A percentile compares a stretch with the other conserved stretches of the same genome.
Conservation (phyloP, 2,329 filamentous ascomycete genomes). For the Cadophora malorum region DNA sequence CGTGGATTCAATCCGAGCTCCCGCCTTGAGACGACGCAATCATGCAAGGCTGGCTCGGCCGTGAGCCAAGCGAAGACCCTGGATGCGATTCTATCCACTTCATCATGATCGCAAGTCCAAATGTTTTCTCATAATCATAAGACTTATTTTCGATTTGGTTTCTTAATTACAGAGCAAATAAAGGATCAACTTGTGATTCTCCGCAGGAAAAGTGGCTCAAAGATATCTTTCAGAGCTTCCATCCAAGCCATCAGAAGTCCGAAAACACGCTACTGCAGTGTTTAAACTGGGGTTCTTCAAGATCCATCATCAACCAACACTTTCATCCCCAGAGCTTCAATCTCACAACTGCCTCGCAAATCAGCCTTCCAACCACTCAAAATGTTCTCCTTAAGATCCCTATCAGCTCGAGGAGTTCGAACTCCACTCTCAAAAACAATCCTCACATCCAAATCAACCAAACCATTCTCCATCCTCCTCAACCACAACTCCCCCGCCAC, state of each 20-base stretch:
- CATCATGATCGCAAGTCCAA: too few relatives aligned
- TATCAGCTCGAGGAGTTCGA: constrained; percentile 27
- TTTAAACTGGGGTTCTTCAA: neutral
- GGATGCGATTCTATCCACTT: neutral
- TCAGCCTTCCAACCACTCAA: neutral
- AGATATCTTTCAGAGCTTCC: neutral
- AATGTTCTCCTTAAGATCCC: constrained; percentile 36
- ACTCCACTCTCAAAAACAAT: constrained; percentile 28
- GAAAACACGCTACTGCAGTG: constrained; percentile 9
- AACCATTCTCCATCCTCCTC: constrained; percentile 14
- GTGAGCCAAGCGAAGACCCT: neutral
- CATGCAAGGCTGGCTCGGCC: constrained; percentile 1
- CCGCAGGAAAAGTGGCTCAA: neutral
- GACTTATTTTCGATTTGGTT: too few relatives aligned
- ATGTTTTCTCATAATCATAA: too few relatives aligned
- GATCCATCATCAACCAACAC: constrained; percentile 16
- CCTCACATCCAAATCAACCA: neutral
- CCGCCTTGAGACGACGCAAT: constrained; percentile 6
- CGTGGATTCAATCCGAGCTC: neutral
- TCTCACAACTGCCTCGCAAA: neutral
- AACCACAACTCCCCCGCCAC: neutral
- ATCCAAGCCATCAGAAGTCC: neutral
- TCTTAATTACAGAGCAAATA: too few relatives aligned
- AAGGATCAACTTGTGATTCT: neutral
- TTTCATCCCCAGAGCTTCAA: neutral